Evolutionary conservation across 2,329 filamentous ascomycete genomes (phyloP).

Genomic region (Penicillium palitans): DNA sequence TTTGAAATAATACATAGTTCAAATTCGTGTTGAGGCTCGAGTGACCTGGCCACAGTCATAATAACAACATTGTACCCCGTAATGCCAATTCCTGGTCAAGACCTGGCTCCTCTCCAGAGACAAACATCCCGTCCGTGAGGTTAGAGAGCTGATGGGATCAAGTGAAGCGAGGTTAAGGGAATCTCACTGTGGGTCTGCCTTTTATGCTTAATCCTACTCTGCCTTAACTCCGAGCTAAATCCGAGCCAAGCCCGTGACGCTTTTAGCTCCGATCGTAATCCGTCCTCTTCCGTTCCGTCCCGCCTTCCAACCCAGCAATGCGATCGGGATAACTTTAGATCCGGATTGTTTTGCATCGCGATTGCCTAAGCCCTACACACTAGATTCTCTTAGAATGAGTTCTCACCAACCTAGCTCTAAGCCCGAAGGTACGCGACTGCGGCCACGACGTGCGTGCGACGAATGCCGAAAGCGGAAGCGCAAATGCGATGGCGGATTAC

Average conservation of each 20-base stretch:
- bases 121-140: no score
- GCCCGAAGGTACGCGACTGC: background rate
- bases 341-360: background rate
- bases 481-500: conserved; percentile 21
- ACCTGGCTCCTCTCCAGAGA: no score
- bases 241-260: background rate
- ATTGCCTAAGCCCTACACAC: background rate
- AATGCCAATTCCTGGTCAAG: no score
- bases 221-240: background rate
- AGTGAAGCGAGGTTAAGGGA: no score
- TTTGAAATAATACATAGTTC: background rate
- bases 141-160: no score
- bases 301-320: background rate
- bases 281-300: background rate
- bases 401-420: background rate
- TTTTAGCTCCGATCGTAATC: background rate
- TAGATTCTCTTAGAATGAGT: background rate
- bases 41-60: no score
- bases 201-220: background rate
- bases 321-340: background rate
- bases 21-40: no score
- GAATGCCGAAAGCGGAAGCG: conserved; percentile 16
- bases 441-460: background rate
- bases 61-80: no score
- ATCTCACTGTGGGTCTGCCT: no score